A percentile compares a stretch with the other conserved stretches of the same genome.
Evolutionary conservation across 345 rosid species (phyloP).

Genomic region (Mallotus nudiflorus): DNA sequence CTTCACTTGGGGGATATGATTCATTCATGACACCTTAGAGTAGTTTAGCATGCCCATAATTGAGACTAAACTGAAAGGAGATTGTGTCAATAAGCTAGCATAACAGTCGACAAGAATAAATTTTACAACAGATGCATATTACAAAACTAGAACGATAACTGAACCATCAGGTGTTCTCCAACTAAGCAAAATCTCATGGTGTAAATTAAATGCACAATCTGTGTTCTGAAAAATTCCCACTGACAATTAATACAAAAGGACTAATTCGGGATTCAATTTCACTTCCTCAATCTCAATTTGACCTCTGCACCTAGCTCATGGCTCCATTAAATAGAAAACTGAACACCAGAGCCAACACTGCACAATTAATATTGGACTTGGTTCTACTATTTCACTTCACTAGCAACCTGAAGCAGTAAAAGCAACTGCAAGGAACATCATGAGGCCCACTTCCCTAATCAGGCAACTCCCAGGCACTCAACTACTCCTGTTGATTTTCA

Average conservation of each 20-base stretch:
- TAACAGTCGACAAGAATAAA: background rate
- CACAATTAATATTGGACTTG: background rate
- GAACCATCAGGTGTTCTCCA: background rate
- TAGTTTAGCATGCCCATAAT: no score
- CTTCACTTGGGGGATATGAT: no score
- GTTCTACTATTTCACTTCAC: background rate
- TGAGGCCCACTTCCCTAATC: background rate
- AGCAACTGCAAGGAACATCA: background rate
- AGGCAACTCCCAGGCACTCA: background rate
- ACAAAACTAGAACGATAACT: background rate
- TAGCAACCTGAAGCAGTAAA: background rate
- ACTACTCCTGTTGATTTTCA: conserved; percentile 47
- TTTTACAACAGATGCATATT: conserved; percentile 5
- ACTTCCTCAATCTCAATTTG: background rate
- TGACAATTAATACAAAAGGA: conserved; percentile 14
- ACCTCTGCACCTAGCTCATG: background rate
- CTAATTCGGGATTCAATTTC: conserved; percentile 1
- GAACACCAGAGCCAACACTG: background rate
- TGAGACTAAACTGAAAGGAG: background rate
- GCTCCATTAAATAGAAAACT: conserved; percentile 4
- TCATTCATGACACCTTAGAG: background rate
- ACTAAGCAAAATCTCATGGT: background rate
- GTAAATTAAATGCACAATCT: background rate
- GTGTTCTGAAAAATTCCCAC: background rate
- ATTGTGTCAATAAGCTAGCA: background rate